Conservation (phyloP, 2,329 filamentous ascomycete genomes). For the Diaporthe sp. region DNA sequence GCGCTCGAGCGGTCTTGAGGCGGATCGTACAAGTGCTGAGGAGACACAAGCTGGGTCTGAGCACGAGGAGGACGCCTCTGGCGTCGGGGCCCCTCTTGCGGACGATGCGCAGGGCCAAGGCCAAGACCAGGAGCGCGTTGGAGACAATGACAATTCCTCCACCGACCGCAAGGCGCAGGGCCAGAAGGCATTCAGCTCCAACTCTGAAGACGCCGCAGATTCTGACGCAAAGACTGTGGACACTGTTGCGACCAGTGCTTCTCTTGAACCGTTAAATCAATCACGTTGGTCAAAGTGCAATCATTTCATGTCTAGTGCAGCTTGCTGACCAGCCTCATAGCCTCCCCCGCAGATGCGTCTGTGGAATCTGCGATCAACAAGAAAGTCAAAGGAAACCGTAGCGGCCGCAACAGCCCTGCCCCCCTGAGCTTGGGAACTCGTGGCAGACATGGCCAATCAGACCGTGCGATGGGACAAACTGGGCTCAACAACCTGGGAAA, state of each 20-base stretch:
- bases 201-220: slow-evolving; percentile 35
- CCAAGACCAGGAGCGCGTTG: background rate
- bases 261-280: slow-evolving; percentile 40
- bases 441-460: slow-evolving; percentile 78
- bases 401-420: slow-evolving; percentile 77
- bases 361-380: slow-evolving; percentile 17
- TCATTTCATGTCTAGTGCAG: slow-evolving; percentile 3
- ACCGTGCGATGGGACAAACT: slow-evolving; percentile 79
- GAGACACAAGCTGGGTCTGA: slow-evolving; percentile 36
- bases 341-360: slow-evolving; percentile 41
- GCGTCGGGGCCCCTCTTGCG: background rate
- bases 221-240: slow-evolving; percentile 36
- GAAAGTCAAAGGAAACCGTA: slow-evolving; percentile 56
- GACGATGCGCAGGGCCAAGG: slow-evolving; percentile 2
- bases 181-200: slow-evolving; percentile 31
- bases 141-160: background rate
- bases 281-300: slow-evolving; percentile 44
- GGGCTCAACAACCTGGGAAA: slow-evolving; percentile 94
- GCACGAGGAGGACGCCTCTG: slow-evolving; percentile 17
- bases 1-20: slow-evolving; percentile 19
- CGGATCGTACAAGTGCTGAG: slow-evolving; percentile 32
- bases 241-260: slow-evolving; percentile 39
- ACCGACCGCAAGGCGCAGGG: slow-evolving; percentile 20
- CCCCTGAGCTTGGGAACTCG: slow-evolving; percentile 74
- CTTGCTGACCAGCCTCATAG: slow-evolving; percentile 22